Evolutionary conservation across 192 early-diverging fungal species (phyloP), one percentile per base, ranked within the genome.

Genomic region (Powellomyces hirtus): DNA sequence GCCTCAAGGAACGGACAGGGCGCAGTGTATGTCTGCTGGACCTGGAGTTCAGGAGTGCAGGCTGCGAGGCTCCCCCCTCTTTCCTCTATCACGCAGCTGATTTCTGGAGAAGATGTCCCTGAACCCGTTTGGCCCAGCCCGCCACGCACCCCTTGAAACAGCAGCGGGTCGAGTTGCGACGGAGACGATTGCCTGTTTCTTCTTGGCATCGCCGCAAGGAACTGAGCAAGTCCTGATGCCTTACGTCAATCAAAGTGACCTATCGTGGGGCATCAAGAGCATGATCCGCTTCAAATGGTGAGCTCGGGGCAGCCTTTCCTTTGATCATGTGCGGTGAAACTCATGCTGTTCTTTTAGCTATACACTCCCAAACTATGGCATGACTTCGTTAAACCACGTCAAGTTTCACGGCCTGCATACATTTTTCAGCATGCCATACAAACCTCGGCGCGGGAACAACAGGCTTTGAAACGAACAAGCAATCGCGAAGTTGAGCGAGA

Each of bases 211-310:
- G n/a, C n/a, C n/a, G n/a, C n/a, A n/a, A n/a, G n/a, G n/a, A n/a
- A n/a, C n/a, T n/a, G n/a, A n/a, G n/a, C n/a, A n/a, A n/a, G n/a
- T n/a, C n/a, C 53, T 38, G 16, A 60, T 64, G 62, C 44, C 62
- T 18, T 38, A 64, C 30, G 62, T 64, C 1, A 45, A 64, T 35
- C 24, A 64, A 14, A 31, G 14, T 11, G 62, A 64, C 4, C 62
- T 64, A 27, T n/a, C 42, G 10, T 27, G 46, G 10, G 62, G 62
- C 1, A 30, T 64, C 16, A 64, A 64, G 62, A 33, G 27, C 20
- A 45, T 64, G 30, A 31, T 64, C 29, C 45, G 62, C 29, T 64
- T 64, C 46, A 64, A 64, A 49, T 64, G 62, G 62, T 64, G 29
- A 30, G 35, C 29, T 37, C 5, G 36, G 34, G 11, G 20, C 38